These are phyloP conservation scores for Talaromyces atroroseus DNA, from an alignment of 2,329 filamentous ascomycete species.

Conservation along the genomic window DNA sequence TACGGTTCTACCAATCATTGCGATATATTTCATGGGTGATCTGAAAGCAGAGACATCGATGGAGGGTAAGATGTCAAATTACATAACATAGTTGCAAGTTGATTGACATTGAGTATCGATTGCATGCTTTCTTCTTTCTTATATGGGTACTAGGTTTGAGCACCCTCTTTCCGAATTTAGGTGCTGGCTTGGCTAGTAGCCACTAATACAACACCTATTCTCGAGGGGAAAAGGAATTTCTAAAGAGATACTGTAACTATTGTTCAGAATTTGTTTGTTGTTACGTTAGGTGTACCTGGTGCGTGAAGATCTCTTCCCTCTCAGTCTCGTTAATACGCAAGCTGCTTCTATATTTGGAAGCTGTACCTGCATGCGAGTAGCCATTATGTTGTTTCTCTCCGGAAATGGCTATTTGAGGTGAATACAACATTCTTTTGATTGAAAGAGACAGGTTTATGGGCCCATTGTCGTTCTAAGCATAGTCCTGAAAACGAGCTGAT, in stretches of 20 bases:
- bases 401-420: not conserved
- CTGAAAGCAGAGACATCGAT: not conserved
- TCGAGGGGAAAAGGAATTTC: not conserved
- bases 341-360: constrained; percentile 3
- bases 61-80: not conserved
- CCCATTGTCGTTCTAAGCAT: not conserved
- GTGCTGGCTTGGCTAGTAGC: not conserved
- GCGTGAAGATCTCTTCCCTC: not conserved
- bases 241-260: not conserved
- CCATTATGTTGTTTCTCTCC: not conserved
- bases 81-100: not conserved
- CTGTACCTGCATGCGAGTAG: not conserved
- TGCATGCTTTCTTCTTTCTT: not conserved
- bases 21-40: no score
- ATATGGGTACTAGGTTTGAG: not conserved
- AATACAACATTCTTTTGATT: not conserved
- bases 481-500: no score
- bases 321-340: not conserved
- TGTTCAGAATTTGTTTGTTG: not conserved
- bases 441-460: not conserved
- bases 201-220: not conserved
- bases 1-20: not conserved
- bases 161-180: constrained; percentile 5
- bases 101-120: not conserved
- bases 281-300: not conserved